Evolutionary conservation across 2,329 filamentous ascomycete genomes (phyloP).

Genomic region (Falciphora oryzae): DNA sequence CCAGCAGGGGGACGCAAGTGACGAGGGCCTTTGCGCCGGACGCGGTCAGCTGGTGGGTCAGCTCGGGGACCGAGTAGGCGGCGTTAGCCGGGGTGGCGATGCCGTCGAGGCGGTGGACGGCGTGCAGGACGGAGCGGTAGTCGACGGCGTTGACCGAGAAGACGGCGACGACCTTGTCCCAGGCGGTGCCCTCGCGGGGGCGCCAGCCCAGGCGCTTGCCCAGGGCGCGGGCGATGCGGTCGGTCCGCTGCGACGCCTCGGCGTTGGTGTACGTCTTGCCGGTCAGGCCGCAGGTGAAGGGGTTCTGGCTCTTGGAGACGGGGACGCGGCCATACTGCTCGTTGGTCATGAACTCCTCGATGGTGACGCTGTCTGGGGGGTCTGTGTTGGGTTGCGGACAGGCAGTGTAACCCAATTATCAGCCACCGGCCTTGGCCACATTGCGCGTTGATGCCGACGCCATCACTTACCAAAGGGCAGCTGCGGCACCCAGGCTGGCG

Average conservation of each 20-base stretch:
- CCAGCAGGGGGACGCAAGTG: conserved; percentile 60
- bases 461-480: conserved; percentile 45
- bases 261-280: conserved; percentile 16
- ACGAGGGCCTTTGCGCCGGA: conserved; percentile 62
- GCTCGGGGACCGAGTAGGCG: conserved; percentile 58
- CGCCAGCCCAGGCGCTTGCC: conserved; percentile 63
- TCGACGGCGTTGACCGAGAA: conserved; percentile 72
- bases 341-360: conserved; percentile 71
- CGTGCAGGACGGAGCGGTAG: conserved; percentile 47
- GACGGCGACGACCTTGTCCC: conserved; percentile 69
- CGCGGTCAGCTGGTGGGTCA: conserved; percentile 61
- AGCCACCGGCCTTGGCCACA: neutral
- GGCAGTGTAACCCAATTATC: neutral
- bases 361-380: conserved; percentile 66
- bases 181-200: conserved; percentile 65
- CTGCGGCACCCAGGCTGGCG: conserved; percentile 56
- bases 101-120: conserved; percentile 50
- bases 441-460: neutral
- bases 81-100: conserved; percentile 66
- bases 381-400: conserved; percentile 26
- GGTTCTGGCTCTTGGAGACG: conserved; percentile 46
- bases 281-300: conserved; percentile 22
- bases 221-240: conserved; percentile 38
- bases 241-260: conserved; percentile 14
- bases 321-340: conserved; percentile 64